Evolutionary conservation across 2,329 filamentous ascomycete species (phyloP), one percentile per base, ranked within the genome.

Genomic region (Ophiostoma novo-ulmi): DNA sequence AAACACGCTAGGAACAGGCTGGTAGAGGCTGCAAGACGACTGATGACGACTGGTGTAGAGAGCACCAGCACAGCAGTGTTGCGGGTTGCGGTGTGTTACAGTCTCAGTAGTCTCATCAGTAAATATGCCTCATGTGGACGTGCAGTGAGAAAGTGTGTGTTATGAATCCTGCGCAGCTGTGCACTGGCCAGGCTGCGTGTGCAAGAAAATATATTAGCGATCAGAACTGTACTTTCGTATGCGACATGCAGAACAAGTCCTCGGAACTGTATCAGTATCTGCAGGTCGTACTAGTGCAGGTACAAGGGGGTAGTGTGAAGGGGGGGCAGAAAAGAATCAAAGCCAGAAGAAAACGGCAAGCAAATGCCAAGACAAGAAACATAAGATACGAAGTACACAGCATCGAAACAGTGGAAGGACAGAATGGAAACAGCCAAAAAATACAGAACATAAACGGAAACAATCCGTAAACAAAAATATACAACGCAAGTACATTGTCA

Each of bases 1-100:
- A 71, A 71, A 71, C 70, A 69, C 70, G 70, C 70, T 66, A 69
- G 36, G 41, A 38, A 7, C 20, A 35, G 48, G 65, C 39, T 52
- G 41, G 36, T 52, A 68, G 55, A 63, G 38, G 52, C 39, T 68
- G 55, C 65, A 41, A 6, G 38, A 68, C 52, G 70, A 70, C 64
- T 63, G 69, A 36, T 10, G 20, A 41, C 10, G 69, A 67, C 58
- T 65, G 39, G 31, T 26, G 38, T 26, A 58, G 52, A 58, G 52
- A 26, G 52, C 52, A 58, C 65, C 55, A 68, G 52, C 70, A 70
- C 48, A 67, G 69, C 63, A 67, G 26, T 35, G 22, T 26, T 66
- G 63, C 52, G n/a, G 52, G n/a, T 26, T 58, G 52, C 52, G 26
- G 58, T 63, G 58, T 63, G 58, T 31, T 63, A 26, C 58, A 63